Percentiles rank a stretch among this genome's conserved stretches.
Conservation (phyloP, 2,329 filamentous ascomycete genomes). For the Cercospora citrullina region DNA sequence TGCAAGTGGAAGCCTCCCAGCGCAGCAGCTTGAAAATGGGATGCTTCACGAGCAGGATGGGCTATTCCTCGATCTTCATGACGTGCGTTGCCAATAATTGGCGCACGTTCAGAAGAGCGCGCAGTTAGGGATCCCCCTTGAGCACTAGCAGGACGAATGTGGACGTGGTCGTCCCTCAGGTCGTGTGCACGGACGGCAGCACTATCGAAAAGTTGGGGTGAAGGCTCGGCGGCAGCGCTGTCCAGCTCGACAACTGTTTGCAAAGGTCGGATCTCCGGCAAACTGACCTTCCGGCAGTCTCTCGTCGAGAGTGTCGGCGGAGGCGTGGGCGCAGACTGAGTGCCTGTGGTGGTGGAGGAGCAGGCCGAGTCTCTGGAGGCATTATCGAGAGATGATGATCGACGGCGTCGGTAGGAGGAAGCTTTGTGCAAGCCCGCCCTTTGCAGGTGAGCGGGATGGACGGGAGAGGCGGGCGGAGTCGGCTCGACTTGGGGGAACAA, state of each 20-base stretch:
- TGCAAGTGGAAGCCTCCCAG: neutral
- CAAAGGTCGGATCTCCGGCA: slow-evolving; percentile 21
- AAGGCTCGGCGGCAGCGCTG: neutral
- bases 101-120: slow-evolving; percentile 2
- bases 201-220: neutral
- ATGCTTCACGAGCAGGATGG: neutral
- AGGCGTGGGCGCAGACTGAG: neutral
- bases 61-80: neutral
- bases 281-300: slow-evolving; percentile 19
- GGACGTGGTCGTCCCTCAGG: slow-evolving; percentile 8
- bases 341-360: neutral
- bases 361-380: slow-evolving; percentile 3
- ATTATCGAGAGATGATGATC: slow-evolving; percentile 31
- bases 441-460: slow-evolving; percentile 27
- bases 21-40: neutral
- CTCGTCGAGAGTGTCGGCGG: slow-evolving; percentile 10
- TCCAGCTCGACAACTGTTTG: slow-evolving; percentile 15
- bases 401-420: slow-evolving; percentile 21
- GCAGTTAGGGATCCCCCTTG: slow-evolving; percentile 7
- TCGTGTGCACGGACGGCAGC: slow-evolving; percentile 11
- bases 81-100: slow-evolving; percentile 7
- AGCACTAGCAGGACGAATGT: slow-evolving; percentile 17
- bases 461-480: slow-evolving; percentile 31
- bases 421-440: slow-evolving; percentile 23
- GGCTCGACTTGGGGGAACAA: slow-evolving; percentile 34